Conservation (phyloP, 805 yeast genomes). For the Starmerella powellii region DNA sequence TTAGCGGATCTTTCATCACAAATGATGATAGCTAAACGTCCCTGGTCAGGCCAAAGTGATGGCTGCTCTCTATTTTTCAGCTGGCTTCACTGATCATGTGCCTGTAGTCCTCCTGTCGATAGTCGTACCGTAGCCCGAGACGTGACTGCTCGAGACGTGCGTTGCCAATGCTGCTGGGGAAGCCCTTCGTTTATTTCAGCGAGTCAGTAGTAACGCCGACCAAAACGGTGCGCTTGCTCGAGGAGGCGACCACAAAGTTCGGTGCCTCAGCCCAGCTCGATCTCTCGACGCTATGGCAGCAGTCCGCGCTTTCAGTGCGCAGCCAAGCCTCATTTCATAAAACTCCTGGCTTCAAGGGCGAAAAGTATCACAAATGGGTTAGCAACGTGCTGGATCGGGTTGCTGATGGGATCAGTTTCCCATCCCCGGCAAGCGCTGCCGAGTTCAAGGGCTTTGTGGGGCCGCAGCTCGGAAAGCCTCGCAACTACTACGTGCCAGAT, state of each 20-base stretch:
- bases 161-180: too few relatives aligned
- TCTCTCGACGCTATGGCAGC: slow-evolving; percentile 10
- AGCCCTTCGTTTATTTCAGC: slow-evolving; percentile 23
- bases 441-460: slow-evolving; percentile 5
- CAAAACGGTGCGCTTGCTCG: slow-evolving; percentile 3
- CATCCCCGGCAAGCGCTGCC: background rate
- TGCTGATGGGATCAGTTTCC: slow-evolving; percentile 6
- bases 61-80: too few relatives aligned
- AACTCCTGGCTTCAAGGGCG: slow-evolving; percentile 12
- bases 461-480: slow-evolving; percentile 12
- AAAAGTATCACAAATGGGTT: slow-evolving; percentile 15
- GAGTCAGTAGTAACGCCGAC: slow-evolving; percentile 19
- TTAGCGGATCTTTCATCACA: slow-evolving; percentile 65
- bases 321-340: slow-evolving; percentile 17
- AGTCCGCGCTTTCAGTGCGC: slow-evolving; percentile 16
- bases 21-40: too few relatives aligned
- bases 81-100: too few relatives aligned
- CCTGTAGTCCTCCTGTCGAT: background rate
- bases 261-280: slow-evolving; percentile 6
- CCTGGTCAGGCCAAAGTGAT: too few relatives aligned
- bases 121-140: too few relatives aligned
- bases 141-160: too few relatives aligned
- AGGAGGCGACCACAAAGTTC: background rate
- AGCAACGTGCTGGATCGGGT: slow-evolving; percentile 6
- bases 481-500: slow-evolving; percentile 16